Evolutionary conservation across 148 eudicot species (phyloP).

Genomic region (Diospyros lotus): DNA sequence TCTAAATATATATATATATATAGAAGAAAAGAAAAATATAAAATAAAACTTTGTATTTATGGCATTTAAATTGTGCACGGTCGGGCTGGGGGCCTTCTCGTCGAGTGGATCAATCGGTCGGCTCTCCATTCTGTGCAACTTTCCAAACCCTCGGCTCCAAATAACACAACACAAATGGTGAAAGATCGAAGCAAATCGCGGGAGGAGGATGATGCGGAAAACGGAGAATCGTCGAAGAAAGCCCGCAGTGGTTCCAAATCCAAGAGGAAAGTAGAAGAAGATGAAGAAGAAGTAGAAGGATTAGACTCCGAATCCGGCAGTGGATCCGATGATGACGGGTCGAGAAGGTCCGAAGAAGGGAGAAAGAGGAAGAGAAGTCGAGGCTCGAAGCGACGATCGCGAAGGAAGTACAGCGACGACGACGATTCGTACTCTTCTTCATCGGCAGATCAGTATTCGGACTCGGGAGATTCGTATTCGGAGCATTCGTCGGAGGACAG

Average conservation of each 20-base stretch:
- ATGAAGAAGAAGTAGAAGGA: not conserved
- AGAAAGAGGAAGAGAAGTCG: constrained; percentile 18
- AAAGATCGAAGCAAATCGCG: constrained; percentile 17
- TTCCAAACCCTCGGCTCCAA: too few relatives aligned
- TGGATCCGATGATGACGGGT: constrained; percentile 19
- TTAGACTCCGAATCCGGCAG: constrained; percentile 16
- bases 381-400: constrained; percentile 29
- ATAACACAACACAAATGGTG: constrained; percentile 17
- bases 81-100: too few relatives aligned
- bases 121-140: too few relatives aligned
- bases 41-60: too few relatives aligned
- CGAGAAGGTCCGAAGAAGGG: constrained; percentile 31
- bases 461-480: constrained; percentile 27
- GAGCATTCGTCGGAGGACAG: constrained; percentile 27
- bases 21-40: too few relatives aligned
- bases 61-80: too few relatives aligned
- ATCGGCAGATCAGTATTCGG: constrained; percentile 17
- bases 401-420: constrained; percentile 32
- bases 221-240: constrained; percentile 18
- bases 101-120: too few relatives aligned
- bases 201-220: constrained; percentile 18
- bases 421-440: constrained; percentile 28
- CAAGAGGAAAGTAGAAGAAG: constrained; percentile 21
- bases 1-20: too few relatives aligned
- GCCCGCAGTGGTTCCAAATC: constrained; percentile 22